Conservation (phyloP, 73 alveolate genomes). For the Uronychia binucleata region DNA sequence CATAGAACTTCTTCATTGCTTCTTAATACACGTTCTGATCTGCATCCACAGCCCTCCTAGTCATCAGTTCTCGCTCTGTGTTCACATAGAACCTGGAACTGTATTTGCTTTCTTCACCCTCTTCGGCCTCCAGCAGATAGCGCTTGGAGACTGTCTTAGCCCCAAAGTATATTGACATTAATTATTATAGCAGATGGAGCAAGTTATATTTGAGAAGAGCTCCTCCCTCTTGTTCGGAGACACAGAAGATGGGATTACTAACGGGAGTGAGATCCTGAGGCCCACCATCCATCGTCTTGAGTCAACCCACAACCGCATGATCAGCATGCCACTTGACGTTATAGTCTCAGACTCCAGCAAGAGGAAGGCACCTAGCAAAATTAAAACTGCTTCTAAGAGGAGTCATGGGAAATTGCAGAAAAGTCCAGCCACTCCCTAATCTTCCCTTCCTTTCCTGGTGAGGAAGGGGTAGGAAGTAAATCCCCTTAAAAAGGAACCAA, state of each 20-base stretch:
- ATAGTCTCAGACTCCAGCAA: not conserved
- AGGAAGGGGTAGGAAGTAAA: too few species aligned
- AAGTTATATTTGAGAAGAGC: not conserved
- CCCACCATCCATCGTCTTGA: not conserved
- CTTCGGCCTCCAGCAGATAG: not conserved
- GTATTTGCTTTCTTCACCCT: not conserved
- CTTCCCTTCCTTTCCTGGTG: too few species aligned
- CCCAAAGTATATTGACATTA: not conserved
- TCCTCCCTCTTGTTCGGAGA: not conserved
- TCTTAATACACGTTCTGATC: not conserved
- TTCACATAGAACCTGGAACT: not conserved
- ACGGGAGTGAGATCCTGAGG: not conserved
- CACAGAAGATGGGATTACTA: not conserved
- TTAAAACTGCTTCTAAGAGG: too few species aligned
- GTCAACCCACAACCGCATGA: not conserved
- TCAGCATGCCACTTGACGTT: not conserved
- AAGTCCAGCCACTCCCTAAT: too few species aligned
- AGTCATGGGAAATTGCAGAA: too few species aligned
- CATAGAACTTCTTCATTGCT: not conserved
- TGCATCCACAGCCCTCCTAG: not conserved
- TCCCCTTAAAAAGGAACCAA: too few species aligned
- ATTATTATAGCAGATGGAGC: not conserved
- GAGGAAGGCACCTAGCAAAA: not conserved
- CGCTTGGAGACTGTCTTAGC: not conserved
- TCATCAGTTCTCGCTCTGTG: not conserved